phyloP scores from a whole-genome alignment of 768 basidiomycete species.

The Phanerochaete carnosa region DNA sequence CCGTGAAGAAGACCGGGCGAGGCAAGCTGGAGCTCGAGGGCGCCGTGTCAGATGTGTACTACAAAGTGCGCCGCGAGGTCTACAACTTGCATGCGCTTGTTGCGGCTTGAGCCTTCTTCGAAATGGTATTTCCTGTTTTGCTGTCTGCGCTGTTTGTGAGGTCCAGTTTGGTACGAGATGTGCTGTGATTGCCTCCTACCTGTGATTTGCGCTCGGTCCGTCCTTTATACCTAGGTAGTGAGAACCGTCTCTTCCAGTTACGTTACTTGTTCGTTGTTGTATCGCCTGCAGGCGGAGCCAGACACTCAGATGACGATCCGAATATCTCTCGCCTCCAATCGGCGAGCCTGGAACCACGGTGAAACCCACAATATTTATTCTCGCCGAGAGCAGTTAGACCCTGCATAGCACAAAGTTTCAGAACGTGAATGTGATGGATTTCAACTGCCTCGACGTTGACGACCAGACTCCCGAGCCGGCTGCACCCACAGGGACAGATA shows the following conservation, averaged over 20 bases:
- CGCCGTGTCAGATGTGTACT: conserved; percentile 83
- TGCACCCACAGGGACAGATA: too few relatives aligned
- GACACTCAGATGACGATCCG: background rate
- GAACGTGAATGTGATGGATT: too few relatives aligned
- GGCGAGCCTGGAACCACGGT: background rate
- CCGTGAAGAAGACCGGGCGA: conserved; percentile 82
- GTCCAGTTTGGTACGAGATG: background rate
- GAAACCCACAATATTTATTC: too few relatives aligned
- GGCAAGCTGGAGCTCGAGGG: conserved; percentile 91
- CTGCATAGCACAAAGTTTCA: too few relatives aligned
- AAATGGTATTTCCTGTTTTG: background rate
- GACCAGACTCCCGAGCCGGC: too few relatives aligned
- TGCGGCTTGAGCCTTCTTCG: conserved; percentile 41
- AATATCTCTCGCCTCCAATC: background rate
- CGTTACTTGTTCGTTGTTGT: too few relatives aligned
- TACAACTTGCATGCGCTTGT: conserved; percentile 90
- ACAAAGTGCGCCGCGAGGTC: conserved; percentile 83
- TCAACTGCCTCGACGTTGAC: too few relatives aligned
- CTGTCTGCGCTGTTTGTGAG: background rate
- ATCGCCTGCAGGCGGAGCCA: too few relatives aligned
- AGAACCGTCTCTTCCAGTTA: too few relatives aligned
- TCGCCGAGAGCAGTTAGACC: too few relatives aligned
- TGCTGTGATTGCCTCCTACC: background rate
- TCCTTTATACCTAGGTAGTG: background rate
- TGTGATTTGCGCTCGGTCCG: background rate